A percentile compares a stretch with the other conserved stretches of the same genome.
These are phyloP conservation scores for Pleochaeta shiraiana DNA, from an alignment of 2,329 filamentous ascomycete species.

Conservation along the genomic window DNA sequence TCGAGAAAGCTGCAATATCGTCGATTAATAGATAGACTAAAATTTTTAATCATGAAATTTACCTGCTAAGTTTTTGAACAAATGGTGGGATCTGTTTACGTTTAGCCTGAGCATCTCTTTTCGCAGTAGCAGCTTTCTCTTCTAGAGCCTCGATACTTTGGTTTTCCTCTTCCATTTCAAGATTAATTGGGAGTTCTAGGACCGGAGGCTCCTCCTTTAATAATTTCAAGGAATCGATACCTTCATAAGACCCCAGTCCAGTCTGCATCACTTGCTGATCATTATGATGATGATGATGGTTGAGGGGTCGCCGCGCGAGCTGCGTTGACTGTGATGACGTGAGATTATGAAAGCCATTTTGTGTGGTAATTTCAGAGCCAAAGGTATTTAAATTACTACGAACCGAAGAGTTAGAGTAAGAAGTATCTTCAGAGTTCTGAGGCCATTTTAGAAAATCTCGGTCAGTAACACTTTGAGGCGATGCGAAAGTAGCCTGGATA, in stretches of 20 bases:
- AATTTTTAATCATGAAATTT: slow-evolving; percentile 17
- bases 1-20: slow-evolving; percentile 55
- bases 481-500: slow-evolving; percentile 28
- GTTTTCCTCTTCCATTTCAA: slow-evolving; percentile 28
- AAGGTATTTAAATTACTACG: slow-evolving; percentile 15
- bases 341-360: slow-evolving; percentile 13
- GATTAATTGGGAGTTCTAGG: slow-evolving; percentile 10
- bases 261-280: too few species aligned
- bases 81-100: slow-evolving; percentile 94
- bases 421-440: slow-evolving; percentile 18
- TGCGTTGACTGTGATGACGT: slow-evolving; percentile 14
- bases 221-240: slow-evolving; percentile 20
- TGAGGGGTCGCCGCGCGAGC: slow-evolving; percentile 17
- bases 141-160: slow-evolving; percentile 65
- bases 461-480: slow-evolving; percentile 24
- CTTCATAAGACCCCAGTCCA: slow-evolving; percentile 13
- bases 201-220: slow-evolving; percentile 19
- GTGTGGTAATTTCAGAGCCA: slow-evolving; percentile 8
- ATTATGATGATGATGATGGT: slow-evolving; percentile 4
- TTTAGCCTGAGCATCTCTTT: slow-evolving; percentile 72
- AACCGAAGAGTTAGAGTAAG: slow-evolving; percentile 16
- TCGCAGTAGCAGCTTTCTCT: slow-evolving; percentile 57
- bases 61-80: slow-evolving; percentile 96
- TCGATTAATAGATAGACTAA: neutral
- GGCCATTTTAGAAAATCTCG: slow-evolving; percentile 34